Evolutionary conservation across 108 stramenopile species (phyloP).

Genomic region (Nitzschia sp.): DNA sequence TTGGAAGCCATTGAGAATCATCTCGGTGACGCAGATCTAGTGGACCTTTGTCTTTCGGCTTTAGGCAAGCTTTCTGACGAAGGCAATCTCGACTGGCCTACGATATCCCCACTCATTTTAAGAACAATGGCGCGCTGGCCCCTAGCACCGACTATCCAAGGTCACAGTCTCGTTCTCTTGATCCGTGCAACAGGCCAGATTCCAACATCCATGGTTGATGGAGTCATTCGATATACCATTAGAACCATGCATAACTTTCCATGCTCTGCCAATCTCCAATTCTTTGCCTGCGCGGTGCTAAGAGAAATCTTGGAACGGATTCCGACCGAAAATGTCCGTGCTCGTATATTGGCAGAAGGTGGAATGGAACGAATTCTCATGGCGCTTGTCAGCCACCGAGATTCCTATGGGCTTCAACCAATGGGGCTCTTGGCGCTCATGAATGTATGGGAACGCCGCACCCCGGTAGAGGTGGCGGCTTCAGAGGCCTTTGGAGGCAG

Average conservation of each 20-base stretch:
- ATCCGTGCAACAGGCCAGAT: not conserved
- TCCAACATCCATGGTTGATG: not conserved
- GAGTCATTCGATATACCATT: not conserved
- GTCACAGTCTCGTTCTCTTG: constrained; percentile 5
- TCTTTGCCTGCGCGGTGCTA: constrained; percentile 14
- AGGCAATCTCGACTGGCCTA: not conserved
- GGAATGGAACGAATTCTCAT: constrained; percentile 9
- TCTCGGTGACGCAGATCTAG: constrained; percentile 7
- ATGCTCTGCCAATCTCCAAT: not conserved
- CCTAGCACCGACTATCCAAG: not conserved
- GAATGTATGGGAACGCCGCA: constrained; percentile 17
- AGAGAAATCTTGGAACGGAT: constrained; percentile 1
- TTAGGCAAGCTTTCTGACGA: constrained; percentile 11
- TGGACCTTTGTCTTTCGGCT: constrained; percentile 13
- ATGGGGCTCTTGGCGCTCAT: constrained; percentile 9
- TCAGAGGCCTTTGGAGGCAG: constrained; percentile 18
- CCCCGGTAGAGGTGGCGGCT: not conserved
- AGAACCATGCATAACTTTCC: constrained; percentile 11
- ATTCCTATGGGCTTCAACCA: constrained; percentile 5
- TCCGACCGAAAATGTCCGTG: not conserved
- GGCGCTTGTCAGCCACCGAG: constrained; percentile 5
- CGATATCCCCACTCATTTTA: not conserved
- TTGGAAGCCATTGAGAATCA: not conserved
- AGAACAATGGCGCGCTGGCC: not conserved
- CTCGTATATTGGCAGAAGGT: not conserved